Percentiles rank a stretch among this genome's conserved stretches.
phyloP scores from a whole-genome alignment of 495 filamentous ascomycete species.

The Endocarpon pusillum region DNA sequence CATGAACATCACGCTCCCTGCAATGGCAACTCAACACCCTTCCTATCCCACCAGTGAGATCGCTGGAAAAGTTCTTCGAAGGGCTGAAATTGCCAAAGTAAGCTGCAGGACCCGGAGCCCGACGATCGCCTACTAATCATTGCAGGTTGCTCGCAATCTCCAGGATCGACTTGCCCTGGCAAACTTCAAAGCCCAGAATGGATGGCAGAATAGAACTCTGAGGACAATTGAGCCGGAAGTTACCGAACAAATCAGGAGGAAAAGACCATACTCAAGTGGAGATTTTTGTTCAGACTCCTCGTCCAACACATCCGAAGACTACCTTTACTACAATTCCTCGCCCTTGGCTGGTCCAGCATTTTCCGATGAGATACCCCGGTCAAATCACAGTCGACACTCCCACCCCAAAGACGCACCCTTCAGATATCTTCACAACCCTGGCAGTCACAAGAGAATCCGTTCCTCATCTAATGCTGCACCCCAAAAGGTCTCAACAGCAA shows the following conservation, averaged over 20 bases:
- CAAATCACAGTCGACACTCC: too few relatives aligned
- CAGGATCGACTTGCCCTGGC: conserved; percentile 88
- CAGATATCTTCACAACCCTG: too few relatives aligned
- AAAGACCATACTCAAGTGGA: conserved; percentile 39
- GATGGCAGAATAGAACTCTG: conserved; percentile 15
- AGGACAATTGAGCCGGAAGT: conserved; percentile 2
- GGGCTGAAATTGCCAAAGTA: conserved; percentile 78
- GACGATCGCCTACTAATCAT: neutral
- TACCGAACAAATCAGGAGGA: conserved; percentile 36
- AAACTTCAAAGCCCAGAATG: conserved; percentile 90
- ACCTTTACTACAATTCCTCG: conserved; percentile 42
- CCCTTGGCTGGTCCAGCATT: conserved; percentile 50
- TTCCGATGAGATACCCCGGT: conserved; percentile 53
- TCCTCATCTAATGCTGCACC: too few relatives aligned
- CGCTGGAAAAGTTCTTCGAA: conserved; percentile 48
- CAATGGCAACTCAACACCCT: conserved; percentile 15
- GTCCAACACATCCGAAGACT: conserved; percentile 43
- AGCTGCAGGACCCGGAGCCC: neutral
- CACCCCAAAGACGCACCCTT: too few relatives aligned
- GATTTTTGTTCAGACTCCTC: conserved; percentile 65
- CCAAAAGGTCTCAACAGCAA: too few relatives aligned
- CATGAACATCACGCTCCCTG: too few relatives aligned
- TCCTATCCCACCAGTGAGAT: conserved; percentile 40
- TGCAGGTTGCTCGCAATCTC: conserved; percentile 73
- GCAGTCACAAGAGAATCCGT: too few relatives aligned